Base-by-base conservation (phyloP, 2,329 filamentous ascomycete genomes). In the Polytolypa hystricis region DNA sequence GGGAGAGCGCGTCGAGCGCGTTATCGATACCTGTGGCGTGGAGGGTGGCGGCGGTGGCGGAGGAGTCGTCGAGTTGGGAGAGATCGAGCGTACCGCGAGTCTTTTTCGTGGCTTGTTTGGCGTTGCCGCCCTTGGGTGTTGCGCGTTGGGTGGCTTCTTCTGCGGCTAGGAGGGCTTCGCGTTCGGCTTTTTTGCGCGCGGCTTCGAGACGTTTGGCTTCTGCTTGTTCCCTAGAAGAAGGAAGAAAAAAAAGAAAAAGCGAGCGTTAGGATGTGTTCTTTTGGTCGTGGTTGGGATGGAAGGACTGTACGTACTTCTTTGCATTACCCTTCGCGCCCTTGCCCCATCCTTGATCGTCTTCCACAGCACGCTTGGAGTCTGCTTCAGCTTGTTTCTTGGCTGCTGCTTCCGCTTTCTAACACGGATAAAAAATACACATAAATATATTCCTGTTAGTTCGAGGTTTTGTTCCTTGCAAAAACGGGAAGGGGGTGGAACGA, bases 11-110 rank as follows among this genome's bases (percentile, higher is more conserved):
- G 51, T 95, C 87, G 33, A 96, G 74, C 0, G 86, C 86, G 52
- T 95, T 89, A 58, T 96, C 87, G 59, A 98, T 94, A 52, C 86
- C 86, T 0, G 81, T 73, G 3, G 86, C 87, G 57, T 81, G 87
- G 51, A 95, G 71, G 0, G 82, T 62, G 0, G 69, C 49, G 7
- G 77, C 59, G 10, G 66, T 63, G 44, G 69, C 69, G 41, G 48
- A 50, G 1, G 62, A 55, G 5, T 74, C 73, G 50, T 91, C 83
- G 46, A 94, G 78, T 56, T 83, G 79, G 12, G 71, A 73, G 27
- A 89, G 72, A 52, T 87, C 82, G 25, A 89, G 71, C 23, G 54
- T 55, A 16, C 83, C 83, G 42, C 75, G 72, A 40, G 71, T 63
- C 56, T 78, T 79, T 47, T 68, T 68, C 39, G 57, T 44, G 10